Base-by-base conservation (phyloP, 768 basidiomycete genomes). In the Termitomyces sp. region DNA sequence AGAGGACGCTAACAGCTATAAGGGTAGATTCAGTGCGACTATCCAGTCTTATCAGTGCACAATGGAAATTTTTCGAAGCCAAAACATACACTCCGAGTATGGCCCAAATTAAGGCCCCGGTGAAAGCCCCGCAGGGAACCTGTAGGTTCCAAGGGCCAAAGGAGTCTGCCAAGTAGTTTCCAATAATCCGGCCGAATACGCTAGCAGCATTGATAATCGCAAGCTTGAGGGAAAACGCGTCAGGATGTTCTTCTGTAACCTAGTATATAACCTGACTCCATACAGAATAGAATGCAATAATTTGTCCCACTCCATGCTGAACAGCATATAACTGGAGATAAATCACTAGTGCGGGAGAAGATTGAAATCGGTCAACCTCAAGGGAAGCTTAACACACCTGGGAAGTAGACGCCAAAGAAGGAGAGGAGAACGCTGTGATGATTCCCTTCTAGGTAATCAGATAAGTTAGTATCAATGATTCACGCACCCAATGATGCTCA, bases 1-100 rank as follows among this genome's bases (percentile, higher is more conserved):
- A 83, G 43, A 82, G 66, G 27, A 78, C 63, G 14, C 73, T 70
- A 32, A 80, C 72, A 37, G 70, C 68, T 48, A 77, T 68, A 27
- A 79, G 66, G 14, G 71, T 71, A 3, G 65, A 70, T 10, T 67
- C 54, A 44, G 65, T 71, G 56, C 71, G 69, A 35, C 76, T 76
- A 55, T 19, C 19, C 7, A 12, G 16, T 21, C 7, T 19, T 11
- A 21, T 14, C 6, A 47, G n/a, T 32, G 3, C 11, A 19, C 9
- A n/a, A 31, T 5, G 10, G 21, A 11, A 3, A 12, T 5, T 1
- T 32, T 14, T 4, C 7, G 12, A 3, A 45, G 44, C 5, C 5
- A 3, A 16, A 6, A 29, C 50, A 19, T 56, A 77, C 77, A 75
- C 60, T 34, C 69, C 68, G 9, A 71, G 62, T 35, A 75, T 66